phyloP scores from a whole-genome alignment of 345 rosid genomes.

The Corchorus olitorius region DNA sequence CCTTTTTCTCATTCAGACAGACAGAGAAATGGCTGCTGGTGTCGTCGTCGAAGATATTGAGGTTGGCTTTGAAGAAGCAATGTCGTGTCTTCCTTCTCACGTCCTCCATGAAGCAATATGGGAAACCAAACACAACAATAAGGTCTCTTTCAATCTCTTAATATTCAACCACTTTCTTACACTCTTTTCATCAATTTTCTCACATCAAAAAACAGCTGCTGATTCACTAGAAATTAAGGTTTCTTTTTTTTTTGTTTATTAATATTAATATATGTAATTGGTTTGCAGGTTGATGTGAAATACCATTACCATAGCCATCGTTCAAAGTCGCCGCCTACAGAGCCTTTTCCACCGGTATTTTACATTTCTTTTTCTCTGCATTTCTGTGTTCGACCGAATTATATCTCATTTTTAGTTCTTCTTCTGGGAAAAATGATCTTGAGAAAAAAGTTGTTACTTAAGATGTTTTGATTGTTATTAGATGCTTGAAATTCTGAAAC shows the following conservation, averaged over 20 bases:
- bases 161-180: not conserved
- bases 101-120: slow-evolving; percentile 45
- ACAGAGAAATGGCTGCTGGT: slow-evolving; percentile 26
- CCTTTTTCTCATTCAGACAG: slow-evolving; percentile 10
- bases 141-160: not conserved
- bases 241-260: too few species aligned
- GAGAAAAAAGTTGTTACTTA: not conserved
- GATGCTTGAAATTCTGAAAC: not conserved
- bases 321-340: slow-evolving; percentile 29
- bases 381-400: not conserved
- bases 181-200: not conserved
- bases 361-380: not conserved
- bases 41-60: slow-evolving; percentile 33
- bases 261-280: not conserved
- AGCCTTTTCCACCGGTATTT: slow-evolving; percentile 27
- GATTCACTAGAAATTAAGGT: not conserved
- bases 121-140: slow-evolving; percentile 34
- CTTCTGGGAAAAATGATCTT: not conserved
- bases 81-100: slow-evolving; percentile 54
- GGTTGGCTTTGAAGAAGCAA: slow-evolving; percentile 49
- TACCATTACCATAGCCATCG: slow-evolving; percentile 15
- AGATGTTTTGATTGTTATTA: not conserved
- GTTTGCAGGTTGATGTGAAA: slow-evolving; percentile 23
- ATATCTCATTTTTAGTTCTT: not conserved
- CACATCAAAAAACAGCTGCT: not conserved